Base-by-base conservation (phyloP, 2,329 filamentous ascomycete genomes). In the Epichloe bromicola region DNA sequence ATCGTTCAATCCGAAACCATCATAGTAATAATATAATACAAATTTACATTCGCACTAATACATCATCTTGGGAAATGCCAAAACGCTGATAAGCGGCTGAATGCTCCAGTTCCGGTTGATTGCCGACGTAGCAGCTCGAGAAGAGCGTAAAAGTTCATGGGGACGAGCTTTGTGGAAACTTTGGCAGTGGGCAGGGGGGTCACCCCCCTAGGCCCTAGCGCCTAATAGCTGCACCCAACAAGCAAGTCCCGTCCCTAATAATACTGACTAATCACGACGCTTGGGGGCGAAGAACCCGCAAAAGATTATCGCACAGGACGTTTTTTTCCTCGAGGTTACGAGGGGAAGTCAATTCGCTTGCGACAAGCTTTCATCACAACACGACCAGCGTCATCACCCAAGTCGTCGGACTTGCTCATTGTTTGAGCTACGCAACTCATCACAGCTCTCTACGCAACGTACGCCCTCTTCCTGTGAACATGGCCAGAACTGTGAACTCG, bases 211-310 rank as follows among this genome's bases (percentile, higher is more conserved):
- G 41, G 41, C 41, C 30, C 15, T 3, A 30, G 26, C 26, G 26
- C 26, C 26, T 30, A 30, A 8, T 30, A 30, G 26, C 26, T 30
- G 26, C 26, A 8, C 26, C 20, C 26, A 30, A 11, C 26, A 30
- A 30, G 26, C 30, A 30, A 30, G 30, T 30, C 30, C 26, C 30
- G 30, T 11, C 30, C 30, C 30, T 0, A 11, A 30, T 0, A 11
- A 30, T 30, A 11, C 61, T 45, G 48, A 50, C 48, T 50, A 50
- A 50, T 20, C 34, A 46, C 19, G 34, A 8, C 38, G 53, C 14
- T 52, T 46, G 3, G 5, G 3, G 3, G 15, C 6, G 3, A 20
- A 4, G 30, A 26, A 43, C 14, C 39, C 47, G 37, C 34, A 46
- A 8, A 46, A 23, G 26, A 4, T 19, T 6, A 46, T 38, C 47